A percentile compares a stretch with the other conserved stretches of the same genome.
These are phyloP conservation scores for Raffaelea albimanens DNA, from an alignment of 2,329 filamentous ascomycete genomes.

Conservation along the genomic window DNA sequence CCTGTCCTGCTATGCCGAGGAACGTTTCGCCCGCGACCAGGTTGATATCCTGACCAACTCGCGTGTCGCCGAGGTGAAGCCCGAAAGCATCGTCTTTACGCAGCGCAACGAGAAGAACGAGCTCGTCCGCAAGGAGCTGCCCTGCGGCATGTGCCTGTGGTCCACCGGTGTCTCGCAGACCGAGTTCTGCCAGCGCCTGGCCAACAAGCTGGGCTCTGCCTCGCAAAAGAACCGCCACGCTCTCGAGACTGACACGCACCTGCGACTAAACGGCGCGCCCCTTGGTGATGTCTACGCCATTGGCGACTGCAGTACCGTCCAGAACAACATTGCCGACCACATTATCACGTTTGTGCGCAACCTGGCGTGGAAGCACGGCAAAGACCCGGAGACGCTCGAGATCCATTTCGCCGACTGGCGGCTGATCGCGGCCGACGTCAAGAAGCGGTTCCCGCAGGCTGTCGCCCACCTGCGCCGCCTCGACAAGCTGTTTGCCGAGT, in stretches of 20 bases:
- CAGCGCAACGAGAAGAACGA: slow-evolving; percentile 64
- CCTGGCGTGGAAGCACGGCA: slow-evolving; percentile 83
- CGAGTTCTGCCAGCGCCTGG: slow-evolving; percentile 66
- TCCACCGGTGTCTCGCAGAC: slow-evolving; percentile 91
- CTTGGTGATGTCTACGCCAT: slow-evolving; percentile 94
- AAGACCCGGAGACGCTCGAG: slow-evolving; percentile 79
- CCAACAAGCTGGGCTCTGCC: slow-evolving; percentile 59
- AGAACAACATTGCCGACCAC: slow-evolving; percentile 92
- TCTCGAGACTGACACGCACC: slow-evolving; percentile 87
- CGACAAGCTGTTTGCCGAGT: slow-evolving; percentile 82
- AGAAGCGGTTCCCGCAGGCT: slow-evolving; percentile 85
- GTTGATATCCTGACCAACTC: slow-evolving; percentile 90
- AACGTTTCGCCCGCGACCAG: slow-evolving; percentile 81
- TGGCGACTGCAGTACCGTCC: slow-evolving; percentile 90
- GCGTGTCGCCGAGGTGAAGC: slow-evolving; percentile 77
- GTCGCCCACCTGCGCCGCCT: slow-evolving; percentile 76
- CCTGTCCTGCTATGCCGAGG: slow-evolving; percentile 83
- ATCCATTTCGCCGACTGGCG: slow-evolving; percentile 87
- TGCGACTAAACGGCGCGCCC: slow-evolving; percentile 79
- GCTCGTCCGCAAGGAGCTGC: slow-evolving; percentile 79
- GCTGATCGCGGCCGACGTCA: slow-evolving; percentile 71
- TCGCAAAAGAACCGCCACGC: slow-evolving; percentile 82
- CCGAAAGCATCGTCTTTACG: slow-evolving; percentile 80
- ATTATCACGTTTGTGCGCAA: slow-evolving; percentile 83
- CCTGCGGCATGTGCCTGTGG: slow-evolving; percentile 95